These are phyloP conservation scores for Salix viminalis DNA, from an alignment of 345 rosid genomes.

Conservation along the genomic window DNA sequence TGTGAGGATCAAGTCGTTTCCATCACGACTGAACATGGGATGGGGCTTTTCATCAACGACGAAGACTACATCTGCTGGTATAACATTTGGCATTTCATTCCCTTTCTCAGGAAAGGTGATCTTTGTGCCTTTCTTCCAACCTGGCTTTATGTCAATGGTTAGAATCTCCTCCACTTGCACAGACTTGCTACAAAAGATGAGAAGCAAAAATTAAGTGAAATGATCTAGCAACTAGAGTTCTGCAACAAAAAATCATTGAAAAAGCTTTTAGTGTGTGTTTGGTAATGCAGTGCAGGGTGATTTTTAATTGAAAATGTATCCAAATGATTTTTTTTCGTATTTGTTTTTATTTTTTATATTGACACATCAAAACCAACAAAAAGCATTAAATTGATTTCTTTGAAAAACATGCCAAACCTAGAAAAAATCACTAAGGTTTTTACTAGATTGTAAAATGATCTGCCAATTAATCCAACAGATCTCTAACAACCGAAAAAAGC, in stretches of 20 bases:
- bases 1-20: slow-evolving; percentile 19
- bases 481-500: too few species aligned
- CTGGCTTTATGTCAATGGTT: slow-evolving; percentile 24
- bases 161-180: slow-evolving; percentile 19
- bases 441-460: background rate
- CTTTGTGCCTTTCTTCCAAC: slow-evolving; percentile 31
- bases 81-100: slow-evolving; percentile 10
- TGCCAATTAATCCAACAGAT: background rate
- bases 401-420: too few species aligned
- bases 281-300: too few species aligned
- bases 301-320: too few species aligned
- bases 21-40: slow-evolving; percentile 18
- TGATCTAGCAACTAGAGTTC: background rate
- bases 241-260: background rate
- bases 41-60: slow-evolving; percentile 22
- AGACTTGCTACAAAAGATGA: slow-evolving; percentile 10
- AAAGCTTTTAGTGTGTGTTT: background rate
- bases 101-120: slow-evolving; percentile 27
- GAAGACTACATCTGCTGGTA: slow-evolving; percentile 22
- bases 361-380: too few species aligned
- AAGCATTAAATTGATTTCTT: too few species aligned
- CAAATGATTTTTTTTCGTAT: too few species aligned
- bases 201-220: background rate
- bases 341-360: too few species aligned
- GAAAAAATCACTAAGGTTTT: background rate